These are phyloP conservation scores for Phlyctochytrium bullatum DNA, from an alignment of 192 early-diverging fungal species.

Conservation along the genomic window DNA sequence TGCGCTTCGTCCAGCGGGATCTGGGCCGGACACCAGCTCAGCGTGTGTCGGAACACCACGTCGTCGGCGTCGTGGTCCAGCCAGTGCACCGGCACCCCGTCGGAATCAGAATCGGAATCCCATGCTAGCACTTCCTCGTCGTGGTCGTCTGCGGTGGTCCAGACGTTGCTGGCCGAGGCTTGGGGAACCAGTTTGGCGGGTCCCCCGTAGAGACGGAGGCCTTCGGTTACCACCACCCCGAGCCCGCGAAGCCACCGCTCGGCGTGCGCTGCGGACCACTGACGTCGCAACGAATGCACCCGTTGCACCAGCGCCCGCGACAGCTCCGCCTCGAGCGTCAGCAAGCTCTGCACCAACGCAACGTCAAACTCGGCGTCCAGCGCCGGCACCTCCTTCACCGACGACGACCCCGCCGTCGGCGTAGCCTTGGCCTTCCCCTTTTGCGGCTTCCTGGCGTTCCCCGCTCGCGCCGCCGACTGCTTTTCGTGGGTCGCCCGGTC, in stretches of 20 bases:
- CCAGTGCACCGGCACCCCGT: not conserved
- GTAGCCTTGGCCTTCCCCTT: not conserved
- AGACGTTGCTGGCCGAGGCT: not conserved
- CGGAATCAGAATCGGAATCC: not conserved
- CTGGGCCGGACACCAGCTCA: not conserved
- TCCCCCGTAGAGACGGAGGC: not conserved
- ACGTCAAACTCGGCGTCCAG: not conserved
- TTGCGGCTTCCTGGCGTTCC: not conserved
- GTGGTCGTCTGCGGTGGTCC: not conserved
- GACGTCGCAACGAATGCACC: not conserved
- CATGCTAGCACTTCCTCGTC: not conserved
- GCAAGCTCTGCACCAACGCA: not conserved
- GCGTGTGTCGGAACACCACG: not conserved
- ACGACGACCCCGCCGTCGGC: too few species aligned
- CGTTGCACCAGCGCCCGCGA: not conserved
- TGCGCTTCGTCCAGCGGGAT: not conserved
- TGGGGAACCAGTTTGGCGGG: not conserved
- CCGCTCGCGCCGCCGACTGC: not conserved
- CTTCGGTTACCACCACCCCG: not conserved
- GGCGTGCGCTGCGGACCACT: too few species aligned
- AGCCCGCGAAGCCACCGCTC: not conserved
- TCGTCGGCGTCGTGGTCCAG: not conserved
- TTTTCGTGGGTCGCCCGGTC: too few species aligned
- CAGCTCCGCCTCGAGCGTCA: not conserved
- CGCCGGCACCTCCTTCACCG: too few species aligned